phyloP scores from a whole-genome alignment of 1,139 yeast genomes.

The Geotrichum restrictum region DNA sequence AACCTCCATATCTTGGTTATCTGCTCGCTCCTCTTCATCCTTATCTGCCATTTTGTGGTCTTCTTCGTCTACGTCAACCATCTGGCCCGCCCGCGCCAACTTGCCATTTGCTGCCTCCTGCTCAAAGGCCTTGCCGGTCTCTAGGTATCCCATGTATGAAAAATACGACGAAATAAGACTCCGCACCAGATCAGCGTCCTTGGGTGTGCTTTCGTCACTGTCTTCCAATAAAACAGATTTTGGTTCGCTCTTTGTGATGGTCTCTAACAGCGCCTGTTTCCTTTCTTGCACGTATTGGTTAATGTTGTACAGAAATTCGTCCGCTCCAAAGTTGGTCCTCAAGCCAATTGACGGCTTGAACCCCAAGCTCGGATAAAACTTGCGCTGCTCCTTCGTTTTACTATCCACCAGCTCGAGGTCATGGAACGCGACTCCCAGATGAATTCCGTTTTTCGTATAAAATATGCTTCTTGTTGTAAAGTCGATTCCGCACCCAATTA shows the following conservation, averaged over 20 bases:
- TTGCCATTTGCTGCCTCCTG: constrained; percentile 33
- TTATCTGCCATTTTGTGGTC: constrained; percentile 15
- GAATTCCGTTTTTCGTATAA: constrained; percentile 77
- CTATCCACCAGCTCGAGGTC: constrained; percentile 33
- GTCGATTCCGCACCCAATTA: constrained; percentile 82
- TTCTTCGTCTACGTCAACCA: constrained; percentile 3
- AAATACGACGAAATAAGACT: constrained; percentile 64
- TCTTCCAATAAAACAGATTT: constrained; percentile 6
- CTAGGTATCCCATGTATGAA: constrained; percentile 66
- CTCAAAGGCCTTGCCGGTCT: constrained; percentile 61
- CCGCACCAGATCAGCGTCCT: constrained; percentile 47
- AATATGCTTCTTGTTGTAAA: constrained; percentile 61
- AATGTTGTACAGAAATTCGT: constrained; percentile 68
- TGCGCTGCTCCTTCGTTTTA: constrained; percentile 28
- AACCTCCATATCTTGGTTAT: constrained; percentile 24
- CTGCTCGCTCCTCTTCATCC: constrained; percentile 8
- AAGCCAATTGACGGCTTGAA: constrained; percentile 46
- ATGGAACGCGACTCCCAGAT: constrained; percentile 51
- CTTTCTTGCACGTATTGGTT: constrained; percentile 55
- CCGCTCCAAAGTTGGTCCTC: constrained; percentile 66
- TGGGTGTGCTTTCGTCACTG: constrained; percentile 21
- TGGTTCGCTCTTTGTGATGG: constrained; percentile 20
- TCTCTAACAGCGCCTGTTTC: constrained; percentile 34
- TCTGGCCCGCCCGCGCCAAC: constrained; percentile 2
- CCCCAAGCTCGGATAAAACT: constrained; percentile 51